These are phyloP conservation scores for Cystobasidium slooffiae DNA, from an alignment of 1,284 basidiomycete species.

Conservation along the genomic window DNA sequence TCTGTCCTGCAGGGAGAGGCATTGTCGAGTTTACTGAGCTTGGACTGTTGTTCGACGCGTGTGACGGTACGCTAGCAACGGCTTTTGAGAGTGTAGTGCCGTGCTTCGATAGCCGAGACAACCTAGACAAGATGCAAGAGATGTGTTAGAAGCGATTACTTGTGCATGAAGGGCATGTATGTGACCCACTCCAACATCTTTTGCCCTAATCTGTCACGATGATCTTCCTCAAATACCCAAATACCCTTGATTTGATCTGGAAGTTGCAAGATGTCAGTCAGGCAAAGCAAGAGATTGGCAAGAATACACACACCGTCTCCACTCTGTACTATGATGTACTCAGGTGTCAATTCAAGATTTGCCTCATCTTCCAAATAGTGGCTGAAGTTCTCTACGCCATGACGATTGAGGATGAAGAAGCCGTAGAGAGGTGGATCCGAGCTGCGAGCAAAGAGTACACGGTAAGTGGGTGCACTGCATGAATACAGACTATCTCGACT, in stretches of 20 bases:
- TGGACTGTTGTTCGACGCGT: constrained; percentile 13
- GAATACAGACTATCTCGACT: not conserved
- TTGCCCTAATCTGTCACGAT: constrained; percentile 67
- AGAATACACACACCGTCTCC: not conserved
- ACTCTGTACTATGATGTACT: constrained; percentile 70
- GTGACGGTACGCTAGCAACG: constrained; percentile 12
- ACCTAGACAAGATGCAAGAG: not conserved
- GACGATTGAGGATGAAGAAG: constrained; percentile 83
- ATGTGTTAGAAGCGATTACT: not conserved
- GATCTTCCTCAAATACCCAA: constrained; percentile 76
- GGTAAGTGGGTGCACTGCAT: not conserved
- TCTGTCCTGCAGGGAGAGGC: constrained; percentile 65
- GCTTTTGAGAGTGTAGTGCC: constrained; percentile 28
- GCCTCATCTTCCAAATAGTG: constrained; percentile 78
- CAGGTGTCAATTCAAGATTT: constrained; percentile 65
- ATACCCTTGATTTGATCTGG: constrained; percentile 67
- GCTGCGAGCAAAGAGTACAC: constrained; percentile 36
- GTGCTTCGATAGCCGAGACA: constrained; percentile 34
- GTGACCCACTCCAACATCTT: constrained; percentile 54
- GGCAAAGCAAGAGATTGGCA: not conserved
- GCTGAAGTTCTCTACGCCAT: constrained; percentile 80
- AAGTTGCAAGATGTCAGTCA: not conserved
- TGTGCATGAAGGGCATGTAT: not conserved
- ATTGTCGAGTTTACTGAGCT: not conserved
- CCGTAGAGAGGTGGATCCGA: constrained; percentile 69